Evolutionary conservation across 2,329 filamentous ascomycete genomes (phyloP).

Genomic region (Clonostachys chloroleuca): DNA sequence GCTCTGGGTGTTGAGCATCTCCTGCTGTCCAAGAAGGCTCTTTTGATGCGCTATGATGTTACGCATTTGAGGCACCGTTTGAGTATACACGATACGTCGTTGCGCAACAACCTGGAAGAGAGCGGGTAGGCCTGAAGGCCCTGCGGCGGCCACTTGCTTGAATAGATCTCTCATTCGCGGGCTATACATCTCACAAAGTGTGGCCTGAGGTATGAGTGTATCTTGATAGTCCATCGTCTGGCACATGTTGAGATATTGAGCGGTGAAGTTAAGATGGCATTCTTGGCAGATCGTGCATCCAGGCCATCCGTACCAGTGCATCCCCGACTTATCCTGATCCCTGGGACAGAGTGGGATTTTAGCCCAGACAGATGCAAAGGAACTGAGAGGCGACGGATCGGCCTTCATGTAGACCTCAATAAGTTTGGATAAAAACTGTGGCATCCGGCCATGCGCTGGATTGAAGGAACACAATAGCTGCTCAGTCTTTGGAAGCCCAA

Average conservation of each 20-base stretch:
- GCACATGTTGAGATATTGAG: constrained; percentile 15
- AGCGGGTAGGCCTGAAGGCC: constrained; percentile 9
- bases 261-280: constrained; percentile 24
- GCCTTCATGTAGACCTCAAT: constrained; percentile 14
- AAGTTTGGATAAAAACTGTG: constrained; percentile 12
- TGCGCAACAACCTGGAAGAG: constrained; percentile 17
- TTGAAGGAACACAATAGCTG: constrained; percentile 25
- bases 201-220: constrained; percentile 5
- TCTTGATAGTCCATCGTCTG: constrained; percentile 18
- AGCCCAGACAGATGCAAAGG: not conserved
- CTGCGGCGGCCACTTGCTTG: constrained; percentile 14
- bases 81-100: constrained; percentile 19
- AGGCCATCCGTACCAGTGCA: constrained; percentile 28
- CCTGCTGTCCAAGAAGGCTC: constrained; percentile 14
- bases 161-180: constrained; percentile 27
- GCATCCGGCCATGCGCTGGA: constrained; percentile 16
- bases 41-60: constrained; percentile 17
- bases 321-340: constrained; percentile 11
- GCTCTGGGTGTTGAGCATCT: constrained; percentile 15
- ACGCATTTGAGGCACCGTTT: constrained; percentile 20
- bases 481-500: constrained; percentile 6
- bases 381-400: constrained; percentile 1
- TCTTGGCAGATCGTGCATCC: constrained; percentile 26
- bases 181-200: constrained; percentile 30
- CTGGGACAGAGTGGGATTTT: constrained; percentile 5